phyloP scores from a whole-genome alignment of 2,329 filamentous ascomycete genomes.

The Periconia macrospinosa region DNA sequence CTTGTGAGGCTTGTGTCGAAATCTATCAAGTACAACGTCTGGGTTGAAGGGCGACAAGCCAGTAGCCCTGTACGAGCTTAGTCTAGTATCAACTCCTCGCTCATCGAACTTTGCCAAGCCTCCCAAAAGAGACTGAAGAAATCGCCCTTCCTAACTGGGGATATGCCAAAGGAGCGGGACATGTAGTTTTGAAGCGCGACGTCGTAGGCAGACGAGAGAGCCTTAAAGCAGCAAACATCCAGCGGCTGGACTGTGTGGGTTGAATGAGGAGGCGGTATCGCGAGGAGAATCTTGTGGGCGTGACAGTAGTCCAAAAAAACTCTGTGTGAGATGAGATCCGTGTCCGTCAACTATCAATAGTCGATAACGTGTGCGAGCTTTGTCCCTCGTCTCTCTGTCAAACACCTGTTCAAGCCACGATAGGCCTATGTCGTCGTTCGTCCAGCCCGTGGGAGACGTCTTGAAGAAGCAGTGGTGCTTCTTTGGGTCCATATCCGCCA shows the following conservation, averaged over 20 bases:
- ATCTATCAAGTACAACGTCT: slow-evolving; percentile 6
- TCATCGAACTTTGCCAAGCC: slow-evolving; percentile 3
- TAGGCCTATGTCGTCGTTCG: not conserved
- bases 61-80: slow-evolving; percentile 4
- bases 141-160: slow-evolving; percentile 14
- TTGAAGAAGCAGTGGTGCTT: slow-evolving; percentile 2
- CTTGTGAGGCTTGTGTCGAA: not conserved
- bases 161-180: slow-evolving; percentile 2
- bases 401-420: slow-evolving; percentile 9
- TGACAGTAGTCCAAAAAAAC: slow-evolving; percentile 35
- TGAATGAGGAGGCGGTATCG: slow-evolving; percentile 9
- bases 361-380: not conserved
- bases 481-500: too few relatives aligned
- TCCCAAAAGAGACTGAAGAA: slow-evolving; percentile 12
- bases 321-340: too few relatives aligned
- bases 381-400: not conserved
- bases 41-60: slow-evolving; percentile 6
- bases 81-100: not conserved
- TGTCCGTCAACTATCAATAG: slow-evolving; percentile 5
- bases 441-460: slow-evolving; percentile 2
- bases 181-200: slow-evolving; percentile 2
- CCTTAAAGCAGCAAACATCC: slow-evolving; percentile 4
- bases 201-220: slow-evolving; percentile 7
- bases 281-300: slow-evolving; percentile 10
- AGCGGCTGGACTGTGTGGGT: slow-evolving; percentile 9